Base-by-base conservation (phyloP, 306 rosid genomes). In the Glycine soja region DNA sequence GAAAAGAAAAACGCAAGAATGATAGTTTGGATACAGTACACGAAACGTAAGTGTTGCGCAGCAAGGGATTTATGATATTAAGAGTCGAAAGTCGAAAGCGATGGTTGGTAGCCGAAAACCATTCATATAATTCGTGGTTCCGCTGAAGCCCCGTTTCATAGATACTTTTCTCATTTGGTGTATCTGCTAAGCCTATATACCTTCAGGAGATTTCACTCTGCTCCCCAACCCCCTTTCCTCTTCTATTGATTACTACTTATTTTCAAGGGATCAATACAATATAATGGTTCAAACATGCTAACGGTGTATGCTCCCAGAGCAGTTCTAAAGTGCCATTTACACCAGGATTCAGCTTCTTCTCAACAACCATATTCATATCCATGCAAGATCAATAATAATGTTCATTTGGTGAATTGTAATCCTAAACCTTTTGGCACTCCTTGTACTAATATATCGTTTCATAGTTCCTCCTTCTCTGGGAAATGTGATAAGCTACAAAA, bases 231-330 rank as follows among this genome's bases (percentile, higher is more conserved):
- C 40, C 40, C 40, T 36, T 58, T 0, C 47, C 15, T 80, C 72
- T 14, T 69, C 53, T 30, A 9, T 53, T 19, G 30, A 24, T 24
- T 24, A 24, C 2, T 24, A 24, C 30, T 24, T 24, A 24, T 70
- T 32, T 50, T 62, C 80, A 87, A 90, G 92, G 91, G 52, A 24
- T 53, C 59, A 74, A 62, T 83, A 90, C 5, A 36, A 36, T 24
- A 24, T 87, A 66, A 92, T 92, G 97, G 94, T 92, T 81, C 89
- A 90, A 79, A 78, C 92, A 92, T 95, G 97, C 43, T 92, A 91
- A 91, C 74, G 82, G 84, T 85, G 76, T 82, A 85, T 85, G 86
- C 91, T 90, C 80, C 90, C 36, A 84, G 83, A 83, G 96, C 88
- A 87, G 74, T 65, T 81, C 81, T 86, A 24, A 86, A 84, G 76